phyloP scores from a whole-genome alignment of 176 grass and related monocot species.

The Elymus sibiricus region DNA sequence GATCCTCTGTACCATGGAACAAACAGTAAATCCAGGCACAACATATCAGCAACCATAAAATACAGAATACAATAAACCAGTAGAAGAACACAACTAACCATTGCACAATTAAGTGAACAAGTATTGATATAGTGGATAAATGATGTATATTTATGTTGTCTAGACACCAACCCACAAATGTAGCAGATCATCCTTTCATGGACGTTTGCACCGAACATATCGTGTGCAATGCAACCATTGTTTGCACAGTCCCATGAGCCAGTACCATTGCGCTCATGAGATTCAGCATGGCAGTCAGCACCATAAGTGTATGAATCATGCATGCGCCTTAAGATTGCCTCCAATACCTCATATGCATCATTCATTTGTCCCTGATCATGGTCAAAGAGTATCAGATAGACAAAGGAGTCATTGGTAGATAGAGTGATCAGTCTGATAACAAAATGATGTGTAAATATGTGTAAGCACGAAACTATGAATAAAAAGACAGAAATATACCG shows the following conservation, averaged over 20 bases:
- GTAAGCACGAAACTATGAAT: background rate
- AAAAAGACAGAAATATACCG: constrained; percentile 46
- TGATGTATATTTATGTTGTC: constrained; percentile 70
- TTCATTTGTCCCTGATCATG: constrained; percentile 76
- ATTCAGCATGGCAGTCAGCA: constrained; percentile 37
- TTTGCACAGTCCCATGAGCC: constrained; percentile 79
- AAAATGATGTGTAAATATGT: background rate
- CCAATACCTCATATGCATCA: constrained; percentile 91
- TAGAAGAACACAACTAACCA: constrained; percentile 46
- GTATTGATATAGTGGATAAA: constrained; percentile 93
- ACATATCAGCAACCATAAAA: background rate
- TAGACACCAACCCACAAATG: constrained; percentile 60
- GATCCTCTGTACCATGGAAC: constrained; percentile 48
- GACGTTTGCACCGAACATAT: constrained; percentile 73
- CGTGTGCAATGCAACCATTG: constrained; percentile 66
- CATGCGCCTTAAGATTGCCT: constrained; percentile 76
- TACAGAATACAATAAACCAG: background rate
- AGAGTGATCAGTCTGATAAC: background rate
- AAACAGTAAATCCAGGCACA: background rate
- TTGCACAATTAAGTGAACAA: constrained; percentile 63
- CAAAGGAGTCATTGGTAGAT: background rate
- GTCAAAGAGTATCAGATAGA: background rate
- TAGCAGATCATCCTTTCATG: constrained; percentile 75
- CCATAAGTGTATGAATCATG: constrained; percentile 59
- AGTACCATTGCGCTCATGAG: constrained; percentile 31